Evolutionary conservation across 2,329 filamentous ascomycete genomes (phyloP), one percentile per base, ranked within the genome.

Genomic region (Talaromyces atroroseus): DNA sequence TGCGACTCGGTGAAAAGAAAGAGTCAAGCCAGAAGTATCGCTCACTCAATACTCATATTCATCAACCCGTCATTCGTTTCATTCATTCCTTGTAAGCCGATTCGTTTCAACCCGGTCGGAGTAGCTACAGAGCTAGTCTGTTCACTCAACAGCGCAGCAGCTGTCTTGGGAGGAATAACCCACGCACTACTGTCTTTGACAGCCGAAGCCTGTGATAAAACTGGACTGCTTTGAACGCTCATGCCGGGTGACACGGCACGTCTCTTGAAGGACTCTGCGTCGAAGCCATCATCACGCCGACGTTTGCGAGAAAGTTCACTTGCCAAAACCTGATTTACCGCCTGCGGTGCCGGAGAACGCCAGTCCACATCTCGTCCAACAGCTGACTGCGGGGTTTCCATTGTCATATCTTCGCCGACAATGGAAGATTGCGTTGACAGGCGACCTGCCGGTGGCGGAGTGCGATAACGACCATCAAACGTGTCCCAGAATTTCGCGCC

Each of bases 41-140:
- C 42, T 74, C 76, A 96, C 71, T 96, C 92, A 66, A 96, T 96
- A 71, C 89, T 96, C 89, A 97, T 94, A 65, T 92, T 91, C 87
- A 96, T 96, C 62, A 96, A 80, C 1, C 91, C 89, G 70, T 96
- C 92, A 68, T 90, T 90, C n/a, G 92, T 92, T 72, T 96, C 92
- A 18, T 84, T 88, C 92, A 97, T 96, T 1, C 92, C 90, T 73
- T 96, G 92, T 63, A 95, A 81, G 8, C 90, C 90, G 14, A 95
- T 79, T 34, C 89, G 60, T 78, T 86, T 81, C 29, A 71, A 63
- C n/a, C 80, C 82, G 63, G 80, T 76, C 51, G 76, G 65, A 62
- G 80, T 76, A 51, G 76, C 65, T 62, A 78, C 76, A 63, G 47
- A 45, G 48, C 54, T 45, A 14, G 45, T 57, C 16, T 57, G 55